Conservation (phyloP, 108 stramenopile genomes). For the Pseudonitzschia multistriata region DNA sequence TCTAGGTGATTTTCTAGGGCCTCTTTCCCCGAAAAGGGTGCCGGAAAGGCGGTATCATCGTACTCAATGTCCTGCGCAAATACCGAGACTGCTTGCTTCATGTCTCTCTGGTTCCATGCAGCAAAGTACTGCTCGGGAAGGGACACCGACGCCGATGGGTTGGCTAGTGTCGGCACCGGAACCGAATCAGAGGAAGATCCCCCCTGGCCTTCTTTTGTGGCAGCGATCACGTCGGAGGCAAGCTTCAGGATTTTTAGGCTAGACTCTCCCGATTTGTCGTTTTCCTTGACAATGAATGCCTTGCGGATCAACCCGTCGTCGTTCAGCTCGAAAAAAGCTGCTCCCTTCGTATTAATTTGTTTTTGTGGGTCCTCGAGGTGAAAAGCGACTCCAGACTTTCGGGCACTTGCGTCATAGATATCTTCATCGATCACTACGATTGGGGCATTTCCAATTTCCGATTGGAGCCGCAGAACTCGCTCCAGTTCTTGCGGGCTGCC, state of each 20-base stretch:
- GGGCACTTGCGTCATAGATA: not conserved
- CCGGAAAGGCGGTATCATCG: constrained; percentile 53
- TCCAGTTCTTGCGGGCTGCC: constrained; percentile 11
- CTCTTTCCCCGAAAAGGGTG: constrained; percentile 51
- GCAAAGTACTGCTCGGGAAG: constrained; percentile 53
- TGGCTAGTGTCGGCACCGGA: not conserved
- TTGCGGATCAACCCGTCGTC: constrained; percentile 19
- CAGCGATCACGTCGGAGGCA: constrained; percentile 20
- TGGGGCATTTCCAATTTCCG: not conserved
- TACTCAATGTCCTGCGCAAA: constrained; percentile 69
- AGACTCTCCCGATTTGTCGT: constrained; percentile 28
- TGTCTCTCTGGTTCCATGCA: constrained; percentile 82
- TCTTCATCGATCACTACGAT: constrained; percentile 19
- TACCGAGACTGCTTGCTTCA: constrained; percentile 46
- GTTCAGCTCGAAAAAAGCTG: constrained; percentile 27
- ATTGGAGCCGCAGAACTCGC: constrained; percentile 13
- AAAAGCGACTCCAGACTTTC: constrained; percentile 28
- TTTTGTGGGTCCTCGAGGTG: constrained; percentile 11
- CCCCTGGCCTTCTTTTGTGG: not conserved
- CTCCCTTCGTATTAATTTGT: constrained; percentile 19
- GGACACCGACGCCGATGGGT: constrained; percentile 3
- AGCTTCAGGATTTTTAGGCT: constrained; percentile 25
- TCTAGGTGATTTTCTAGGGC: constrained; percentile 49
- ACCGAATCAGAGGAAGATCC: not conserved
- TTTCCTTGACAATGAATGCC: constrained; percentile 25